Conservation (phyloP, 768 basidiomycete species). For the Hortiboletus campestris region DNA sequence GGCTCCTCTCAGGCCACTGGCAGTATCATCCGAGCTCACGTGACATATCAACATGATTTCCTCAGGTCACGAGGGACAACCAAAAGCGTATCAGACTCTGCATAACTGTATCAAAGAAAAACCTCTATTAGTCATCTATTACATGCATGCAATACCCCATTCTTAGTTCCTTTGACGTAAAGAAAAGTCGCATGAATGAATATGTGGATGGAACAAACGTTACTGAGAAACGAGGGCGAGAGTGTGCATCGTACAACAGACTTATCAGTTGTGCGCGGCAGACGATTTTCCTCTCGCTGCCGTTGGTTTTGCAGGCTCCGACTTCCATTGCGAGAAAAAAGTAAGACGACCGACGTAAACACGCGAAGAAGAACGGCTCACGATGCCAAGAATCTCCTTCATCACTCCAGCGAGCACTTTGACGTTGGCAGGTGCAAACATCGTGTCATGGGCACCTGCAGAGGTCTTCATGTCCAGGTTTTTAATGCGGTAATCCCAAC, state of each 20-base stretch:
- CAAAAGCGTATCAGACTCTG: not conserved
- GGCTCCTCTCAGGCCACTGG: too few relatives aligned
- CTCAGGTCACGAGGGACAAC: too few relatives aligned
- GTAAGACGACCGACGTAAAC: constrained; percentile 1
- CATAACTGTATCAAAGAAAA: not conserved
- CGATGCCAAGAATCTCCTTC: constrained; percentile 16
- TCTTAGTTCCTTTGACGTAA: not conserved
- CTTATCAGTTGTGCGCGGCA: not conserved
- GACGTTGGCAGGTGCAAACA: constrained; percentile 33
- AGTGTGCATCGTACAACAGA: not conserved
- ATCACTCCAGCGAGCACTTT: constrained; percentile 28
- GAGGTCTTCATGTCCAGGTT: constrained; percentile 29
- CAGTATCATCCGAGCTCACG: constrained; percentile 5
- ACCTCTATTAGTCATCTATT: not conserved
- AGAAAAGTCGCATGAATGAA: not conserved
- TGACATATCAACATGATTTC: not conserved
- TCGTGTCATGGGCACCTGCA: constrained; percentile 29
- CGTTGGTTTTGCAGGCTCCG: not conserved
- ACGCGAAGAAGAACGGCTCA: not conserved
- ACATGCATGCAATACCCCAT: not conserved
- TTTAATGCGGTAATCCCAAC: constrained; percentile 28
- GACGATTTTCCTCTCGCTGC: not conserved
- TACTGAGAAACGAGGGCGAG: not conserved
- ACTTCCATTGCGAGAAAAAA: not conserved
- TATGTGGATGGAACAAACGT: not conserved